phyloP scores from a whole-genome alignment of 805 yeast genomes.

The Wickerhamiella allomyrinae region DNA sequence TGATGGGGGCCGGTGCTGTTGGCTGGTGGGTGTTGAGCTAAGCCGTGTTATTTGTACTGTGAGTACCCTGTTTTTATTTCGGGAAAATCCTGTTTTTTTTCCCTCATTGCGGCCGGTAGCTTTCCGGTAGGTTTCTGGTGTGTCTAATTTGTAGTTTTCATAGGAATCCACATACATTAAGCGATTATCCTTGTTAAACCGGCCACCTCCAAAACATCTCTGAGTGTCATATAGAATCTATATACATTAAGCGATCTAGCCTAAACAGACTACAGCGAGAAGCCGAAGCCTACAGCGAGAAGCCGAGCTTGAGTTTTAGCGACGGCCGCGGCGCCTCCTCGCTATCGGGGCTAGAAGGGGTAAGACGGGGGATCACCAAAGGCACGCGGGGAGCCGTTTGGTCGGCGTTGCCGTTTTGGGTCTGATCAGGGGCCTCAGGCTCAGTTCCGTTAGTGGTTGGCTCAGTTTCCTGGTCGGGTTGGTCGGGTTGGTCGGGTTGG shows the following conservation, averaged over 20 bases:
- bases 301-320: constrained; percentile 1
- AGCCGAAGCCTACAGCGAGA: background rate
- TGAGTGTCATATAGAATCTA: background rate
- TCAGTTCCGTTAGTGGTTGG: background rate
- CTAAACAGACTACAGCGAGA: too few relatives aligned
- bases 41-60: background rate
- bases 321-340: constrained; percentile 1
- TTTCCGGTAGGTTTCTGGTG: too few relatives aligned
- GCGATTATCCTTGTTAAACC: too few relatives aligned
- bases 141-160: too few relatives aligned
- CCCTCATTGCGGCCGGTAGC: too few relatives aligned
- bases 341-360: background rate
- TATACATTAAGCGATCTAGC: background rate
- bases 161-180: too few relatives aligned
- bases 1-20: constrained; percentile 26
- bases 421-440: background rate
- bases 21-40: constrained; percentile 14
- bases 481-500: too few relatives aligned
- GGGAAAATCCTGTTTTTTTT: too few relatives aligned
- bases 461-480: background rate
- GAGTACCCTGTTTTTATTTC: too few relatives aligned
- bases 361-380: background rate
- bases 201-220: too few relatives aligned
- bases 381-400: background rate
- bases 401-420: too few relatives aligned